phyloP scores from a whole-genome alignment of 2,329 filamentous ascomycete species.

The Apiospora aurea region DNA sequence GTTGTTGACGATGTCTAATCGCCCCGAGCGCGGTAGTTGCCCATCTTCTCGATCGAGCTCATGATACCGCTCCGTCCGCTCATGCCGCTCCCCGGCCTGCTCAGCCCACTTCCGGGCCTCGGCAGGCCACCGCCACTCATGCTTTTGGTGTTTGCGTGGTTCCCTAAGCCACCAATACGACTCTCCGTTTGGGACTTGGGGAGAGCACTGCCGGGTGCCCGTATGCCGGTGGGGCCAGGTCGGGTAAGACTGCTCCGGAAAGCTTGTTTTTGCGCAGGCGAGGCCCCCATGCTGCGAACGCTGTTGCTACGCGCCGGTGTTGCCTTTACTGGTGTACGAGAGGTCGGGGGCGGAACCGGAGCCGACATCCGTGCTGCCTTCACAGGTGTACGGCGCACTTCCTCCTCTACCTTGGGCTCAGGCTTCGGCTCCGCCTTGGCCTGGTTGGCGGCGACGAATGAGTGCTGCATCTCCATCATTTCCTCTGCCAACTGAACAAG shows the following conservation, averaged over 20 bases:
- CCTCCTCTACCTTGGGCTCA: constrained; percentile 27
- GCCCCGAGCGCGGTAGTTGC: constrained; percentile 61
- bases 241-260: constrained; percentile 21
- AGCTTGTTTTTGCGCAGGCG: constrained; percentile 21
- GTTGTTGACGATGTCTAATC: constrained; percentile 31
- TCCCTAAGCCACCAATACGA: constrained; percentile 50
- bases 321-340: constrained; percentile 26
- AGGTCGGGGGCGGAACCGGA: constrained; percentile 33
- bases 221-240: constrained; percentile 57
- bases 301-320: constrained; percentile 10
- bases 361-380: constrained; percentile 30
- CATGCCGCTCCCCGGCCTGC: constrained; percentile 53
- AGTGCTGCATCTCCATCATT: constrained; percentile 75
- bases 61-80: constrained; percentile 74
- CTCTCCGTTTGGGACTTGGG: constrained; percentile 52
- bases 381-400: constrained; percentile 31
- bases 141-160: constrained; percentile 55
- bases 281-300: background rate
- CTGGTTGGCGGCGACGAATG: constrained; percentile 46
- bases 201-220: constrained; percentile 60
- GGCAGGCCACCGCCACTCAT: constrained; percentile 51
- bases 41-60: constrained; percentile 90
- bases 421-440: constrained; percentile 33
- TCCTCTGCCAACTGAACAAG: constrained; percentile 83
- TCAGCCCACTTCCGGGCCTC: constrained; percentile 61